phyloP scores from a whole-genome alignment of 352 stramenopile genomes.

The Phytophthora pseudosyringae region DNA sequence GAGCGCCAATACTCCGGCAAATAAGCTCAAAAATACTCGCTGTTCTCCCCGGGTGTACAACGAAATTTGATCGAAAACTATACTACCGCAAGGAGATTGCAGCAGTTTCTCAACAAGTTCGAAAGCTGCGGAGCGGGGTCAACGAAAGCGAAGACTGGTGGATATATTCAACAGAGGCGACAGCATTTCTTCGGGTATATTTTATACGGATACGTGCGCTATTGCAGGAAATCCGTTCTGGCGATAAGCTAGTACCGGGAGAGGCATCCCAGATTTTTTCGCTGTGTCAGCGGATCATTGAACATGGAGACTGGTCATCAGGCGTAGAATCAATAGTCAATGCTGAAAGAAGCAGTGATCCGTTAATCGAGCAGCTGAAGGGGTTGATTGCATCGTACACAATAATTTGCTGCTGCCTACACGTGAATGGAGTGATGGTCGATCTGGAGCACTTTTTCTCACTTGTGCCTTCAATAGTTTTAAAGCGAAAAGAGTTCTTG shows the following conservation, averaged over 20 bases:
- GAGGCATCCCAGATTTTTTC: not conserved
- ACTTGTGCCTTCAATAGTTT: not conserved
- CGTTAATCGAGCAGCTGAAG: constrained; percentile 16
- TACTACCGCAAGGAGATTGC: constrained; percentile 30
- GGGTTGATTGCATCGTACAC: constrained; percentile 33
- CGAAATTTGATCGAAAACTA: constrained; percentile 9
- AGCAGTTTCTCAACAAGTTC: constrained; percentile 4
- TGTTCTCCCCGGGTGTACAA: constrained; percentile 4
- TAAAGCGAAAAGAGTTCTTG: constrained; percentile 24
- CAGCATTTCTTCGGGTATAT: constrained; percentile 28
- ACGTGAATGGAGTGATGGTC: constrained; percentile 25
- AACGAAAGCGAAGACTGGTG: constrained; percentile 23
- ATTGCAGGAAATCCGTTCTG: constrained; percentile 5
- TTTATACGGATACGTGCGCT: constrained; percentile 4
- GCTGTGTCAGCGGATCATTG: constrained; percentile 18
- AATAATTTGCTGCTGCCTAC: constrained; percentile 28
- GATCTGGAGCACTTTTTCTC: constrained; percentile 33
- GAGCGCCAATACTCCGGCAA: constrained; percentile 5
- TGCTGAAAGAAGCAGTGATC: not conserved
- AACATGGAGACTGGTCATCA: constrained; percentile 12
- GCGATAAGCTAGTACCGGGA: not conserved
- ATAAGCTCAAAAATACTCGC: constrained; percentile 37
- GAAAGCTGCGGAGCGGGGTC: not conserved
- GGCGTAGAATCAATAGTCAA: not conserved
- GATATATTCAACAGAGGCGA: constrained; percentile 9